phyloP scores from a whole-genome alignment of 1,284 basidiomycete species.

The Sutorius eximius region DNA sequence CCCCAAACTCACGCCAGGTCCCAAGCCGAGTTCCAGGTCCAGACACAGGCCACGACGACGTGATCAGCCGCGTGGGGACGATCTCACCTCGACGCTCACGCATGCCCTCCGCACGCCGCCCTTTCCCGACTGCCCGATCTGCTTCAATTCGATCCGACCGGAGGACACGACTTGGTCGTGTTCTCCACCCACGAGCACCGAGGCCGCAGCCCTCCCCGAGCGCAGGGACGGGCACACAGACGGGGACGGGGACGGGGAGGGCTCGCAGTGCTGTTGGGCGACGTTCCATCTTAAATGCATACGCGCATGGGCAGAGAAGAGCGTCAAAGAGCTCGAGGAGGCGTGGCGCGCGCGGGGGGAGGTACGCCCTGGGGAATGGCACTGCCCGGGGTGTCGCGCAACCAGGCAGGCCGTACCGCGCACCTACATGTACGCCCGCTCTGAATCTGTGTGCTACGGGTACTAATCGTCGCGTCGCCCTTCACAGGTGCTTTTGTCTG shows the following conservation, averaged over 20 bases:
- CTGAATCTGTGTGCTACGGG: slow-evolving; percentile 11
- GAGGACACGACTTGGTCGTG: slow-evolving; percentile 79
- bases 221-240: slow-evolving; percentile 34
- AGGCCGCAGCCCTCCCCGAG: slow-evolving; percentile 15
- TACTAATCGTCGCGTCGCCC: not conserved
- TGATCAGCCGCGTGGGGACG: slow-evolving; percentile 40
- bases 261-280: slow-evolving; percentile 73
- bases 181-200: slow-evolving; percentile 48
- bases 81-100: slow-evolving; percentile 70
- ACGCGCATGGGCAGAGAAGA: slow-evolving; percentile 74
- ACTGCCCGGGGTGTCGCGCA: slow-evolving; percentile 86
- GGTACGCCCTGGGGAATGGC: slow-evolving; percentile 70
- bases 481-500: slow-evolving; percentile 78
- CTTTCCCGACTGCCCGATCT: slow-evolving; percentile 79
- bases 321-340: slow-evolving; percentile 72
- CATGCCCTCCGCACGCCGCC: slow-evolving; percentile 63
- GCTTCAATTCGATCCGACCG: slow-evolving; percentile 72
- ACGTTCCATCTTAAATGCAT: slow-evolving; percentile 84
- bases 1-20: slow-evolving; percentile 3
- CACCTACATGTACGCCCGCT: slow-evolving; percentile 56
- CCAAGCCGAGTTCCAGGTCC: not conserved
- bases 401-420: slow-evolving; percentile 64
- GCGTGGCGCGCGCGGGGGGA: slow-evolving; percentile 78
- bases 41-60: not conserved
- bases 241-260: slow-evolving; percentile 13